Conservation (phyloP, 495 filamentous ascomycete genomes). For the Schizothecium vesticola region DNA sequence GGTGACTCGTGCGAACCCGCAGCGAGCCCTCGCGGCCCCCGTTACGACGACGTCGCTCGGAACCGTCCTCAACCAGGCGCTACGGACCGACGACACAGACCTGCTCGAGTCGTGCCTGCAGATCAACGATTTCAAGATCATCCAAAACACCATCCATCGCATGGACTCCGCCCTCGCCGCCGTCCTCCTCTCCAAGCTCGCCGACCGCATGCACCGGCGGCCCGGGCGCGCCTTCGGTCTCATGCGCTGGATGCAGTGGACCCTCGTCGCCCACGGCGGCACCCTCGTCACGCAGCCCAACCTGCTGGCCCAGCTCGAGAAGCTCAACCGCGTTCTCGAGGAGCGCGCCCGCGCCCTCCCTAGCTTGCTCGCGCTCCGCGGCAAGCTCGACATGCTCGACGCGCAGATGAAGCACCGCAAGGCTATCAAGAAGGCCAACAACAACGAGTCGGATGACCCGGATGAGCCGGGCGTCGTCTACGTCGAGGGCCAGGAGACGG, state of each 20-base stretch:
- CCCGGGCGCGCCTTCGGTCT: conserved; percentile 85
- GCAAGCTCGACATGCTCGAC: conserved; percentile 84
- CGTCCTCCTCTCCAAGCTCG: conserved; percentile 71
- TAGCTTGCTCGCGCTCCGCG: conserved; percentile 79
- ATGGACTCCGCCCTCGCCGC: conserved; percentile 79
- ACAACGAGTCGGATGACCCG: conserved; percentile 59
- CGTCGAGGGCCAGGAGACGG: conserved; percentile 70
- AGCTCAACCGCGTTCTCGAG: conserved; percentile 76
- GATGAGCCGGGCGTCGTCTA: conserved; percentile 71
- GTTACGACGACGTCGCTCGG: conserved; percentile 76
- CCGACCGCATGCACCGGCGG: conserved; percentile 77
- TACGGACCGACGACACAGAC: conserved; percentile 80
- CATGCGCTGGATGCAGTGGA: conserved; percentile 97
- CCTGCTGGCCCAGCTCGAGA: conserved; percentile 66
- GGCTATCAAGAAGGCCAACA: conserved; percentile 48
- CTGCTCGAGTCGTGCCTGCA: conserved; percentile 91
- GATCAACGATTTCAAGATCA: conserved; percentile 62
- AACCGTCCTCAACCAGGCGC: conserved; percentile 85
- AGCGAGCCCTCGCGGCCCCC: conserved; percentile 37
- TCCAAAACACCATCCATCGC: conserved; percentile 83
- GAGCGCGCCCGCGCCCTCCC: conserved; percentile 79
- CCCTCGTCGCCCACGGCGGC: conserved; percentile 88
- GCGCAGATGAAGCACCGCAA: conserved; percentile 78
- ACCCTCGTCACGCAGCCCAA: conserved; percentile 78
- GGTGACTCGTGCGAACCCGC: conserved; percentile 33